Percentiles rank a stretch among this genome's conserved stretches.
Evolutionary conservation across 208 protist species (phyloP).

Genomic region (Leishmania lainsoni): DNA sequence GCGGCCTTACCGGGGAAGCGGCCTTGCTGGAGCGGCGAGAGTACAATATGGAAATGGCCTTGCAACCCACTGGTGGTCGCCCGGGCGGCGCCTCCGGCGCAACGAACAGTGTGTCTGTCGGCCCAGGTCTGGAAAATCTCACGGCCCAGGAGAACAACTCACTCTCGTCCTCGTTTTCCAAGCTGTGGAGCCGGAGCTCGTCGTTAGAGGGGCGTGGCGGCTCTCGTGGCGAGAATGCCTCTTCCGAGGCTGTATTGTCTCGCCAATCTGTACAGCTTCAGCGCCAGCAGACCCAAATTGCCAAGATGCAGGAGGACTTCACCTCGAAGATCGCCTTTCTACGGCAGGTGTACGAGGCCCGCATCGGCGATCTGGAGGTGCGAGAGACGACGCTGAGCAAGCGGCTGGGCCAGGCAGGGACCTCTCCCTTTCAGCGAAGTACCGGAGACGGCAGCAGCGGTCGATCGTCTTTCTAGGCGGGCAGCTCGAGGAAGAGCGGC

Average conservation of each 20-base stretch:
- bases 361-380: slow-evolving; percentile 87
- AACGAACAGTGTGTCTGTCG: background rate
- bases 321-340: slow-evolving; percentile 86
- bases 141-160: background rate
- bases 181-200: background rate
- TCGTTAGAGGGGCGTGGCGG: slow-evolving; percentile 10
- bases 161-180: background rate
- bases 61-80: slow-evolving; percentile 60
- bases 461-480: background rate
- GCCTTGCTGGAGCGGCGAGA: slow-evolving; percentile 36
- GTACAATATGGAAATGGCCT: slow-evolving; percentile 46
- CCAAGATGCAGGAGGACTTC: slow-evolving; percentile 85
- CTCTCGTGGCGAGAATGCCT: slow-evolving; percentile 32
- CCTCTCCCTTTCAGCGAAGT: background rate
- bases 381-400: slow-evolving; percentile 63
- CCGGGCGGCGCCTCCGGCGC: slow-evolving; percentile 15
- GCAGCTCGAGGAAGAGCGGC: background rate
- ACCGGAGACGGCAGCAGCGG: slow-evolving; percentile 8
- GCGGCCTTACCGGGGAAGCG: background rate
- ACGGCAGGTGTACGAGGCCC: slow-evolving; percentile 91
- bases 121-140: background rate
- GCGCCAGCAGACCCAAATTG: slow-evolving; percentile 73
- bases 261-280: slow-evolving; percentile 62
- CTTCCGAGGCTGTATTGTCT: slow-evolving; percentile 48
- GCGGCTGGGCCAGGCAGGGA: slow-evolving; percentile 9